Evolutionary conservation across 371 early-diverging fungal genomes (phyloP).

Genomic region (Rhizomucor miehei): DNA sequence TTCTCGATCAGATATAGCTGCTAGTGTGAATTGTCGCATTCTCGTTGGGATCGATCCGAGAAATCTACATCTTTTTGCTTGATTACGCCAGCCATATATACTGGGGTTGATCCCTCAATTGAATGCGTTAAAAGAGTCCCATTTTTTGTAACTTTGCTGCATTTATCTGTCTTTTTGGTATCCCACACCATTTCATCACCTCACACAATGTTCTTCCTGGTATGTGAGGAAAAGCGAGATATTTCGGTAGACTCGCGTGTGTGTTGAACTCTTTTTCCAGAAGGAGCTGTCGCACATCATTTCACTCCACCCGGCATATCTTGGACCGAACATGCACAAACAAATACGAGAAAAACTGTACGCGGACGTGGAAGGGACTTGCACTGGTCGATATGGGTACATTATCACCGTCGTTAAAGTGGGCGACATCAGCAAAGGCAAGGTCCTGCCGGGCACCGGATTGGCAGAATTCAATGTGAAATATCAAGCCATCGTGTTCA

Average conservation of each 20-base stretch:
- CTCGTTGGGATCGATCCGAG: too few species aligned
- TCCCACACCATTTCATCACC: too few species aligned
- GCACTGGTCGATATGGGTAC: constrained; percentile 91
- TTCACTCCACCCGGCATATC: constrained; percentile 87
- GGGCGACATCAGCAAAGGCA: constrained; percentile 75
- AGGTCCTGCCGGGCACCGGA: constrained; percentile 85
- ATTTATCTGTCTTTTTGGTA: too few species aligned
- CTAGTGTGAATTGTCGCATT: too few species aligned
- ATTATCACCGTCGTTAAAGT: constrained; percentile 89
- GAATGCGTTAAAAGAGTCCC: too few species aligned
- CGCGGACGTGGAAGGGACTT: constrained; percentile 94
- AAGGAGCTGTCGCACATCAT: constrained; percentile 89
- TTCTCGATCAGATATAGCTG: too few species aligned
- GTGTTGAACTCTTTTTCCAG: constrained; percentile 23
- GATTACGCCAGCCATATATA: too few species aligned
- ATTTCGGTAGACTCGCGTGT: neutral
- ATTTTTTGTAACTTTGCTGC: too few species aligned
- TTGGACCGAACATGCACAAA: constrained; percentile 83
- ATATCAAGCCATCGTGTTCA: constrained; percentile 97
- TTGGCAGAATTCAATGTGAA: constrained; percentile 90
- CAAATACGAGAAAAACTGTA: constrained; percentile 78
- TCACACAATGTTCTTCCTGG: neutral
- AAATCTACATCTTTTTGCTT: too few species aligned
- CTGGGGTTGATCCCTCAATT: too few species aligned
- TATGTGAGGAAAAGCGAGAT: neutral